Percentiles rank a stretch among this genome's conserved stretches.
These are phyloP conservation scores for Ascochyta viciae-villosae DNA, from an alignment of 2,329 filamentous ascomycete genomes.

Conservation along the genomic window DNA sequence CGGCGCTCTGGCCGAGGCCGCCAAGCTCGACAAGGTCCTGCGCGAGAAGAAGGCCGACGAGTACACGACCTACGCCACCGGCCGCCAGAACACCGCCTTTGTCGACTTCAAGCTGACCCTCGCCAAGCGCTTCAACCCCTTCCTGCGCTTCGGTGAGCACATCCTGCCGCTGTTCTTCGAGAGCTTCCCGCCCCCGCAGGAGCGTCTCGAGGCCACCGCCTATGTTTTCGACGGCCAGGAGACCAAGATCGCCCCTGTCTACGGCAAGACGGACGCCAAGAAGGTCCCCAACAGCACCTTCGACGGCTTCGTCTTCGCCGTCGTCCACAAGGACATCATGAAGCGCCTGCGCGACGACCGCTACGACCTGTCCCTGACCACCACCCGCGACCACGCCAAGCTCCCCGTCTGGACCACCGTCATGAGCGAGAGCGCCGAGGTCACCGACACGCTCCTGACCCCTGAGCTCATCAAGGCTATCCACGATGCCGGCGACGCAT, in stretches of 20 bases:
- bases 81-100: slow-evolving; percentile 91
- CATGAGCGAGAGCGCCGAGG: slow-evolving; percentile 96
- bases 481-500: slow-evolving; percentile 74
- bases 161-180: slow-evolving; percentile 81
- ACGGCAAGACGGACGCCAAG: slow-evolving; percentile 68
- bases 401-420: slow-evolving; percentile 88
- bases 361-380: slow-evolving; percentile 91
- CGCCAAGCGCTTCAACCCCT: slow-evolving; percentile 86
- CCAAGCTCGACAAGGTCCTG: slow-evolving; percentile 67
- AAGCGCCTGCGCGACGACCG: slow-evolving; percentile 86
- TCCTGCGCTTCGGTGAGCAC: slow-evolving; percentile 70
- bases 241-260: slow-evolving; percentile 72
- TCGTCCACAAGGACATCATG: slow-evolving; percentile 97
- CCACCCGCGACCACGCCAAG: slow-evolving; percentile 90
- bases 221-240: slow-evolving; percentile 96
- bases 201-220: slow-evolving; percentile 76
- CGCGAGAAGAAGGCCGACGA: slow-evolving; percentile 90
- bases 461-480: slow-evolving; percentile 85
- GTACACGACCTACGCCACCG: slow-evolving; percentile 86
- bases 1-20: slow-evolving; percentile 50
- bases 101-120: slow-evolving; percentile 83
- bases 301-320: slow-evolving; percentile 91
- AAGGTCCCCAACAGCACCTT: slow-evolving; percentile 69
- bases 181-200: slow-evolving; percentile 70
- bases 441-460: slow-evolving; percentile 86